A percentile compares a stretch with the other conserved stretches of the same genome.
These are phyloP conservation scores for Serendipita sp. DNA, from an alignment of 768 basidiomycete species.

Conservation along the genomic window DNA sequence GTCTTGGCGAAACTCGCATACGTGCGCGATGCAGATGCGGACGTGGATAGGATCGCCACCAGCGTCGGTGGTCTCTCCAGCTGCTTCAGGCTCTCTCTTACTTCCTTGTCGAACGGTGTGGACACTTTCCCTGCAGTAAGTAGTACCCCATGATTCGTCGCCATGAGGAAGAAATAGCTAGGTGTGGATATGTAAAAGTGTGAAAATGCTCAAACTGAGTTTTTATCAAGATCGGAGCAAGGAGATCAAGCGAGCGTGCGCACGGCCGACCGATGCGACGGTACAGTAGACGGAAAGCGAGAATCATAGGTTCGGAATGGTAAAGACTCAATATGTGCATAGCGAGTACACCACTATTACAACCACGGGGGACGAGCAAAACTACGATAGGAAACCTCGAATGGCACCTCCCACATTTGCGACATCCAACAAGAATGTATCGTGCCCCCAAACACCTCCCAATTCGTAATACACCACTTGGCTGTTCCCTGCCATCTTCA, in stretches of 20 bases:
- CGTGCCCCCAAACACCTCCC: conserved; percentile 99
- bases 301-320: not conserved
- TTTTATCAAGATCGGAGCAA: not conserved
- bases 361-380: too few species aligned
- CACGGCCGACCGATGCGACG: too few species aligned
- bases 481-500: conserved; percentile 77
- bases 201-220: not conserved
- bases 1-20: conserved; percentile 86
- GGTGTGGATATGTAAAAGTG: not conserved
- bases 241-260: not conserved
- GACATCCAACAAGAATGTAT: conserved; percentile 89
- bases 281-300: too few species aligned
- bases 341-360: too few species aligned
- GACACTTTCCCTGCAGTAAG: conserved; percentile 69
- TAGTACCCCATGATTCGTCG: conserved; percentile 30
- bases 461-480: conserved; percentile 91
- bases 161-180: not conserved
- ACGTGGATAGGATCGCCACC: conserved; percentile 81
- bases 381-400: conserved; percentile 57
- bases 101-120: conserved; percentile 50
- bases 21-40: conserved; percentile 57
- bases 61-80: conserved; percentile 44
- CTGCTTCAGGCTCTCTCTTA: conserved; percentile 30
- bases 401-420: conserved; percentile 84
- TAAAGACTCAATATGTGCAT: not conserved